Conservation (phyloP, 129 eudicot species). For the Centrapalus pauciflorus region DNA sequence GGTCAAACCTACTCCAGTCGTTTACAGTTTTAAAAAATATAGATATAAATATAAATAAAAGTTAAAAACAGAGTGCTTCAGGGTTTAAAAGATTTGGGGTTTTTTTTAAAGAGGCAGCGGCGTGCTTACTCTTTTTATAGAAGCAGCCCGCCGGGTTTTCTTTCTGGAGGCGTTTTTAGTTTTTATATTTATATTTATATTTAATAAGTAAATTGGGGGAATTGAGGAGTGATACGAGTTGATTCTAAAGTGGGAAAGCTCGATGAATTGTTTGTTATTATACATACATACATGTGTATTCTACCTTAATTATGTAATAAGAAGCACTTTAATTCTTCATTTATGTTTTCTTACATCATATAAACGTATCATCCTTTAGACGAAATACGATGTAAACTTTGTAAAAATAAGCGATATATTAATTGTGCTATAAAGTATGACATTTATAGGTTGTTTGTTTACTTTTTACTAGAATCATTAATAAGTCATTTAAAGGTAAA, state of each 20-base stretch:
- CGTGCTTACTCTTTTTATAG: constrained; percentile 61
- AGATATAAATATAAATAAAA: background rate
- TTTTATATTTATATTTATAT: too few relatives aligned
- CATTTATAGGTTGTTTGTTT: too few relatives aligned
- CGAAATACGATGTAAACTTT: too few relatives aligned
- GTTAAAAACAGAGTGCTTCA: background rate
- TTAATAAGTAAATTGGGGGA: constrained; percentile 21
- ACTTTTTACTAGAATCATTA: too few relatives aligned
- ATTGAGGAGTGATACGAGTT: constrained; percentile 21
- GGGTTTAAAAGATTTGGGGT: constrained; percentile 32
- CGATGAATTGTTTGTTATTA: constrained; percentile 15
- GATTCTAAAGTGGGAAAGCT: constrained; percentile 8
- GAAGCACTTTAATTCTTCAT: constrained; percentile 25
- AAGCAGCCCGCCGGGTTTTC: constrained; percentile 73
- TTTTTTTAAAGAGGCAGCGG: constrained; percentile 52
- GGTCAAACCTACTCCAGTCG: constrained; percentile 65
- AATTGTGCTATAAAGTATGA: too few relatives aligned
- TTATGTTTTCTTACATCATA: constrained; percentile 13
- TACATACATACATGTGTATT: constrained; percentile 26
- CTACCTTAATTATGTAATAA: constrained; percentile 30
- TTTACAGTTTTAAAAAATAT: constrained; percentile 39
- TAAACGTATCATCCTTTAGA: too few relatives aligned
- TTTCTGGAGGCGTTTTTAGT: constrained; percentile 9
- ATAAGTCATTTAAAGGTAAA: too few relatives aligned
- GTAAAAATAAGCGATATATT: too few relatives aligned